Evolutionary conservation across 306 rosid genomes (phyloP), one percentile per base, ranked within the genome.

Genomic region (Begonia peltatifolia): DNA sequence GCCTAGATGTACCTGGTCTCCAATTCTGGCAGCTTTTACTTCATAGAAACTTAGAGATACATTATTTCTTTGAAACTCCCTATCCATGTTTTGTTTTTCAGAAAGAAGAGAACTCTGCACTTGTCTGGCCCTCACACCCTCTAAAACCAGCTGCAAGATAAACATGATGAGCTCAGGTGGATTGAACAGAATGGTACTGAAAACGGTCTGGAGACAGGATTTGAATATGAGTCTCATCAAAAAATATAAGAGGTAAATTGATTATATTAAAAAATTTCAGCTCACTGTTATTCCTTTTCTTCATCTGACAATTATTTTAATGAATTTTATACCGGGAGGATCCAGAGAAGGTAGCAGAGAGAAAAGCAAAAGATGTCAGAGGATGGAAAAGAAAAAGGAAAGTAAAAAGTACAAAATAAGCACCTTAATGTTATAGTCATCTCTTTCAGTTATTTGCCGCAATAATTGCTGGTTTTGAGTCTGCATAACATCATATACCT

Each of bases 371-470:
- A 30, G 6, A 30, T 30, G 38, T 14, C 18, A 44, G 7, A 25
- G 5, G 17, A 42, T 7, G 49, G 3, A 10, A 57, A 35, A 14
- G 38, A 30, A 30, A 30, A 30, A 30, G 38, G 9, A 30, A 30
- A 30, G 38, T 30, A 30, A 5, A 7, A 23, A 12, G 30, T 17
- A 12, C 4, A 55, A 53, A 42, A 20, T 35, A 46, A 64, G 38
- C 71, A 92, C 99, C 99, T 86, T 92, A 60, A 92, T 86, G 72
- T 92, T 92, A 63, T 87, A 92, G 71, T 92, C 99, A 70, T 87
- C 99, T 57, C 96, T 77, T 77, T 92, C 99, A 11, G 99, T 86
- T 61, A 86, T 86, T 64, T 92, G 99, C 77, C 78, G 99, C 74
- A 92, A 59, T 46, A 92, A 74, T 64, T 92, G 99, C 69, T 92